Evolutionary conservation across 1,284 basidiomycete genomes (phyloP), one percentile per base, ranked within the genome.

Genomic region (Trichosporon ovoides): DNA sequence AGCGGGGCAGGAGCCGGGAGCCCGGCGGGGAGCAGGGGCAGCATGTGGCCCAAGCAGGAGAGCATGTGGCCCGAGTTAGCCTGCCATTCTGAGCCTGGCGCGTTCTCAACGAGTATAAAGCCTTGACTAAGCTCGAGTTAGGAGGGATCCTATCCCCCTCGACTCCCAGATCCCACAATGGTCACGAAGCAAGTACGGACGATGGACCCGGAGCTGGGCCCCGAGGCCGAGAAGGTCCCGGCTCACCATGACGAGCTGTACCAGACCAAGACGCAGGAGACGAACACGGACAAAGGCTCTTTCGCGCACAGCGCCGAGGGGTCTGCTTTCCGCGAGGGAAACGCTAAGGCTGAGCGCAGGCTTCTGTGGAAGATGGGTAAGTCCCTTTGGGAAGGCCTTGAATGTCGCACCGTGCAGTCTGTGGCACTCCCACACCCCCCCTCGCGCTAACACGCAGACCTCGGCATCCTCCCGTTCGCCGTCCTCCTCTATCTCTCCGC

Each of bases 401-500:
- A n/a, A n/a, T n/a, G n/a, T n/a, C n/a, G n/a, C n/a, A n/a, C 12
- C 33, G 38, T 34, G 22, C n/a, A n/a, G n/a, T n/a, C n/a, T n/a
- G n/a, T n/a, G n/a, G 46, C 55, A 13, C 22, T 43, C 18, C 24
- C 22, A 22, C 16, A 43, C 48, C n/a, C 22, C 34, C n/a, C 24
- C 20, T 20, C 24, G 5, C 20, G 28, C 40, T 55, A 18, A 55
- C 50, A 1, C 18, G 3, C 38, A 71, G 78, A 79, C 53, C 9
- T 69, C 7, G 62, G 72, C 31, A 78, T 80, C 57, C 53, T 80
- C 7, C 79, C 79, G 0, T 72, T 79, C 55, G 77, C 79, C 6
- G 70, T 75, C 0, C 59, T 79, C 7, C 68, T 80, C 16, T 80
- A 80, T 62, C 66, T 80, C 22, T 66, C 68, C 4, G 78, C 78